These are phyloP conservation scores for Lonicera japonica DNA, from an alignment of 129 eudicot species.

Conservation along the genomic window DNA sequence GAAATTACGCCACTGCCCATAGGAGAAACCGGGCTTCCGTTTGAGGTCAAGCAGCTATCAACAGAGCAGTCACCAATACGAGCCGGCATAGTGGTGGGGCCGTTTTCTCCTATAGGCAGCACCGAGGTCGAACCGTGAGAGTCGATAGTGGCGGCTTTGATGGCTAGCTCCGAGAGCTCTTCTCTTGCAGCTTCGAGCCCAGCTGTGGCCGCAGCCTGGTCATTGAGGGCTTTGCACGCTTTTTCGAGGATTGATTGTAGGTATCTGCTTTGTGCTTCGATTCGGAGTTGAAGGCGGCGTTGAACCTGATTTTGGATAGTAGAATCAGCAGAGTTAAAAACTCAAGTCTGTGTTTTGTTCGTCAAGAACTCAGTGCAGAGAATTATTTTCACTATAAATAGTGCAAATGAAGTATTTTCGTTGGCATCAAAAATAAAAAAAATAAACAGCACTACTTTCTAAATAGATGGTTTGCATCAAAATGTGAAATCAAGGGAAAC, in stretches of 20 bases:
- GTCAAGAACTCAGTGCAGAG: too few relatives aligned
- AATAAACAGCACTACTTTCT: too few relatives aligned
- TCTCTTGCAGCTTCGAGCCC: constrained; percentile 65
- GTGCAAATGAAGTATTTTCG: too few relatives aligned
- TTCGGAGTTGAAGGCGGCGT: constrained; percentile 74
- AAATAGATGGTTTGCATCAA: too few relatives aligned
- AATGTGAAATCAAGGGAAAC: too few relatives aligned
- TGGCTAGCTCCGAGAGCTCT: constrained; percentile 65
- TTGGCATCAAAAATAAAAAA: too few relatives aligned
- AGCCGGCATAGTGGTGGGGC: constrained; percentile 22
- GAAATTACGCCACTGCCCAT: constrained; percentile 23
- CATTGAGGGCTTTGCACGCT: constrained; percentile 78
- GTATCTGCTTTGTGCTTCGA: constrained; percentile 92
- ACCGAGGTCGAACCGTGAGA: constrained; percentile 33
- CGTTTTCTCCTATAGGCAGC: constrained; percentile 10
- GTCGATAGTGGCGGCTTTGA: constrained; percentile 57
- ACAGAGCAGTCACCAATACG: constrained; percentile 35
- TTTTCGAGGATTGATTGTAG: constrained; percentile 76
- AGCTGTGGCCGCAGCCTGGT: constrained; percentile 48
- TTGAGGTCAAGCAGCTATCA: constrained; percentile 52
- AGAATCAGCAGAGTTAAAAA: not conserved
- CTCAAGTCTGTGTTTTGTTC: too few relatives aligned
- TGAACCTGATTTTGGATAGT: constrained; percentile 49
- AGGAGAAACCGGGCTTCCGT: constrained; percentile 53
- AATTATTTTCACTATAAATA: too few relatives aligned